Base-by-base conservation (phyloP, 306 rosid genomes). In the apple (Malus domestica) region DNA sequence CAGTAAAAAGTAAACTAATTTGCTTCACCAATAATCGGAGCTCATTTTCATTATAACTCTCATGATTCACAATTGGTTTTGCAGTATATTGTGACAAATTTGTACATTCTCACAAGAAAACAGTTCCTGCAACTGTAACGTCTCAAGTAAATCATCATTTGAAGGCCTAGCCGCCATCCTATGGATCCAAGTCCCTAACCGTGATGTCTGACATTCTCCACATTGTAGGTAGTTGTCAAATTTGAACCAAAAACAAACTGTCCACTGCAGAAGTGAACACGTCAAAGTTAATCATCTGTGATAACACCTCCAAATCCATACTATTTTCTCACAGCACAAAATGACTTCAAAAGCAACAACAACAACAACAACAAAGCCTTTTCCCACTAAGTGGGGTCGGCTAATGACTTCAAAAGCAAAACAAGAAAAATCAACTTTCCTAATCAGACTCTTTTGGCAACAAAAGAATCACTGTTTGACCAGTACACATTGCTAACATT, bases 121-220 rank as follows among this genome's bases (percentile, higher is more conserved):
- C 23, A 72, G 12, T 57, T 52, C 38, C 13, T 4, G n/a, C 76
- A 22, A 35, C 32, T 35, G 54, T 72, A 33, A 27, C 64, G 54
- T 49, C 54, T 49, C 54, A 49, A 49, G 54, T 14, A 49, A 27
- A 66, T 35, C 27, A 66, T 20, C 66, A 33, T 13, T 23, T 44
- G 5, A 42, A 14, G 38, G 58, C 14, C 76, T 86, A 68, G 10
- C 76, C 85, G 67, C 90, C 95, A 55, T 87, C 93, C 57, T 85
- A 89, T 2, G 81, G 86, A 79, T 89, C 97, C 70, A 85, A 84
- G 84, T 91, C 92, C 83, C 70, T 89, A 44, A 88, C 57, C 83
- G 87, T 92, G 84, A 89, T 91, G 69, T 89, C 92, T 1, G 91
- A 74, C 90, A 96, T 86, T 92, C 97, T 75, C 96, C 91, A 65